Conservation (phyloP, 73 alveolate genomes). For the Symbiodinium pilosum region DNA sequence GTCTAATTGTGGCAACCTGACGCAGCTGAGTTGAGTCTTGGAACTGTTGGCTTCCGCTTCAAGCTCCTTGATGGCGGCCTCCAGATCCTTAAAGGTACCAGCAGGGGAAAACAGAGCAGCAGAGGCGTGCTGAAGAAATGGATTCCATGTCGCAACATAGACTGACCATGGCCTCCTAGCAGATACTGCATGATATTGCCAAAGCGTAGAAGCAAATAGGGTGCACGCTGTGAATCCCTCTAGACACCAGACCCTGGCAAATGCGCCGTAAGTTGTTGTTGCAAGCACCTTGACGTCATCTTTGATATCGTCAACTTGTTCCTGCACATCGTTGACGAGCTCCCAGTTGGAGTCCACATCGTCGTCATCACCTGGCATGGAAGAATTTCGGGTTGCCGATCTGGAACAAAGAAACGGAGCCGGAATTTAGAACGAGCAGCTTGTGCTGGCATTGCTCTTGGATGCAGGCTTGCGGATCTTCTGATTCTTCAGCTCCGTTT, state of each 20-base stretch:
- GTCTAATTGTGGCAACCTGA: no score
- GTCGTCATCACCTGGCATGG: background rate
- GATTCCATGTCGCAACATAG: no score
- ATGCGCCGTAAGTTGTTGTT: no score
- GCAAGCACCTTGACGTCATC: background rate
- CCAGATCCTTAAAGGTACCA: background rate
- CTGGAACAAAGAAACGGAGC: no score
- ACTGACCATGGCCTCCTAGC: no score
- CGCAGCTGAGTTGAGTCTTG: background rate
- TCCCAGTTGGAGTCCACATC: background rate
- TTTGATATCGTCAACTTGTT: background rate
- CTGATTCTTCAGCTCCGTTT: background rate
- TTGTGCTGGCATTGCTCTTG: conserved; percentile 1
- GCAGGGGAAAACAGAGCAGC: no score
- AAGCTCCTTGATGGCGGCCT: background rate
- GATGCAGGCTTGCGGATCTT: background rate
- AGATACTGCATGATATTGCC: no score
- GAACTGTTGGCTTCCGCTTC: background rate
- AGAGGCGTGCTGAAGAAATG: no score
- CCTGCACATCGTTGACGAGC: background rate
- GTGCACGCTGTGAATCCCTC: no score
- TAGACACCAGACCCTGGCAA: no score
- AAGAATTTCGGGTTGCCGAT: no score
- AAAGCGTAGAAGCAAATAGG: no score
- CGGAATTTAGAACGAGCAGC: background rate